These are phyloP conservation scores for Aspergillus hiratsukae DNA, from an alignment of 2,329 filamentous ascomycete species.

Conservation along the genomic window DNA sequence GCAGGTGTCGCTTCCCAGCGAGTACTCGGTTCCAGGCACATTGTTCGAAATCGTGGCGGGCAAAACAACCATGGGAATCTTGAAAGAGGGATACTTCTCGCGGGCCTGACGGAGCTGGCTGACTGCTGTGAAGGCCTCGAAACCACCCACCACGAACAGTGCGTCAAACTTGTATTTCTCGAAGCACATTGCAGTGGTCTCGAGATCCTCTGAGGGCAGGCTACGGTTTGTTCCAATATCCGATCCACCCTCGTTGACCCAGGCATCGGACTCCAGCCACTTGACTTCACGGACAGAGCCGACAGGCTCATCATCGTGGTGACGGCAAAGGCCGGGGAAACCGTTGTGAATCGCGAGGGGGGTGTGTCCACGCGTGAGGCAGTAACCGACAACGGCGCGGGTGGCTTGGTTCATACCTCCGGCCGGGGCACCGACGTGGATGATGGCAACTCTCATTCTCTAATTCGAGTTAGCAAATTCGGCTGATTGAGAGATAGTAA, in stretches of 20 bases:
- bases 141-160: slow-evolving; percentile 87
- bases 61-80: slow-evolving; percentile 85
- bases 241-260: slow-evolving; percentile 94
- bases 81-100: slow-evolving; percentile 73
- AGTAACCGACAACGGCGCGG: slow-evolving; percentile 88
- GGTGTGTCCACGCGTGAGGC: slow-evolving; percentile 83
- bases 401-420: slow-evolving; percentile 98
- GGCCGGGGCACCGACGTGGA: slow-evolving; percentile 93
- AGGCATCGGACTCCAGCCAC: slow-evolving; percentile 92
- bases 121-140: slow-evolving; percentile 91
- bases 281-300: slow-evolving; percentile 79
- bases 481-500: slow-evolving; percentile 1
- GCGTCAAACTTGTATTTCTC: slow-evolving; percentile 84
- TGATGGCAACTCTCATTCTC: slow-evolving; percentile 90
- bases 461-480: slow-evolving; percentile 37
- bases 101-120: slow-evolving; percentile 80
- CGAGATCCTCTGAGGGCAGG: slow-evolving; percentile 81
- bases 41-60: slow-evolving; percentile 99
- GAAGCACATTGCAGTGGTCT: slow-evolving; percentile 76
- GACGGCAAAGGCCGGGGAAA: slow-evolving; percentile 87
- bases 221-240: slow-evolving; percentile 98
- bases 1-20: slow-evolving; percentile 92
- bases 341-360: slow-evolving; percentile 93
- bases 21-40: slow-evolving; percentile 95
- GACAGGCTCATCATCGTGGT: slow-evolving; percentile 77